These are phyloP conservation scores for Xylaria nigripes DNA, from an alignment of 495 filamentous ascomycete genomes.

Conservation along the genomic window DNA sequence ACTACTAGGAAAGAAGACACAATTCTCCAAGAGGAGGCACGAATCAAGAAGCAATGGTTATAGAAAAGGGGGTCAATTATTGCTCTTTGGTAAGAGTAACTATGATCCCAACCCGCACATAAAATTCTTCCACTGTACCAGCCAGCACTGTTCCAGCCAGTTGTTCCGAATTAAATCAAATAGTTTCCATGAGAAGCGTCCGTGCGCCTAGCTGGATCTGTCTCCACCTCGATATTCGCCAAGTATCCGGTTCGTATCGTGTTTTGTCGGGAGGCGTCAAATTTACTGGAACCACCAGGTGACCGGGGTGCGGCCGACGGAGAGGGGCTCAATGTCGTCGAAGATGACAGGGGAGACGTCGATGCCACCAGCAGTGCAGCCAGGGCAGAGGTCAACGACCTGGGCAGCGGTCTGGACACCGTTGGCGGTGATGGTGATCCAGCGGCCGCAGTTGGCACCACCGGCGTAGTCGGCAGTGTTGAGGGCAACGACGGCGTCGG, in stretches of 20 bases:
- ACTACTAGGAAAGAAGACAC: too few relatives aligned
- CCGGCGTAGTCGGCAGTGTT: constrained; percentile 3
- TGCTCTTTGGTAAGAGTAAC: too few relatives aligned
- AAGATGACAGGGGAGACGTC: constrained; percentile 8
- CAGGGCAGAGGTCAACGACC: constrained; percentile 9
- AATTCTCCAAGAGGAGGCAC: too few relatives aligned
- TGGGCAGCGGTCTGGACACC: not conserved
- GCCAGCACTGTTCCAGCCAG: too few relatives aligned
- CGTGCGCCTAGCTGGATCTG: too few relatives aligned
- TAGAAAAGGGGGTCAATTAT: too few relatives aligned
- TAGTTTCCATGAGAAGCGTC: too few relatives aligned
- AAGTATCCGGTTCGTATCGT: not conserved
- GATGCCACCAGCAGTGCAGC: not conserved
- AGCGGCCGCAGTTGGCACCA: constrained; percentile 7
- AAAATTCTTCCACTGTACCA: too few relatives aligned
- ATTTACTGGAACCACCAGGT: constrained; percentile 13
- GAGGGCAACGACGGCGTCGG: constrained; percentile 3
- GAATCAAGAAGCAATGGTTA: too few relatives aligned
- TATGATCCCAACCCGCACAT: too few relatives aligned
- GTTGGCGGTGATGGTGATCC: constrained; percentile 9
- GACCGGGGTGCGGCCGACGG: not conserved
- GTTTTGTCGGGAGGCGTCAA: not conserved
- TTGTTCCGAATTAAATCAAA: too few relatives aligned
- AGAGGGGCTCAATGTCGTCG: constrained; percentile 4
- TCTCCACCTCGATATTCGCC: too few relatives aligned